Evolutionary conservation across 169 alveolate species (phyloP).

Genomic region (Plasmodium reichenowi): DNA sequence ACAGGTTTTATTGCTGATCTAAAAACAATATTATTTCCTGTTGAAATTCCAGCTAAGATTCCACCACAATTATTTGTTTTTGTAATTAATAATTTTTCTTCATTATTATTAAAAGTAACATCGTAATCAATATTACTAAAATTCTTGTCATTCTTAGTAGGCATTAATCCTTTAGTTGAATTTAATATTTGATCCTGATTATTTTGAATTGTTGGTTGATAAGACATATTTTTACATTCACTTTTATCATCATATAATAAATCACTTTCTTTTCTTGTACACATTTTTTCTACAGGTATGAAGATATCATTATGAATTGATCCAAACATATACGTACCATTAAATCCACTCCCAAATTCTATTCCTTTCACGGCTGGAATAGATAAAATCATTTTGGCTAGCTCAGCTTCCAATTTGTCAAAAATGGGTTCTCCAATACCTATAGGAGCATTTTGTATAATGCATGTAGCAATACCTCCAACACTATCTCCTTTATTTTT

Average conservation of each 20-base stretch:
- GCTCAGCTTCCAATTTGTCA: conserved; percentile 52
- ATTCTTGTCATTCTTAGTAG: not conserved
- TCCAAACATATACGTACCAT: conserved; percentile 41
- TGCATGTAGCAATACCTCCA: conserved; percentile 52
- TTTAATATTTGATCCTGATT: no score
- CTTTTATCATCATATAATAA: not conserved
- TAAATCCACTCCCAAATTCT: conserved; percentile 58
- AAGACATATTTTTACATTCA: not conserved
- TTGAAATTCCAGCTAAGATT: conserved; percentile 47
- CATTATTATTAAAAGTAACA: not conserved
- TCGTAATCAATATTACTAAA: not conserved
- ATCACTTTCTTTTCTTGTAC: not conserved
- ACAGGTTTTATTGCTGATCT: conserved; percentile 62
- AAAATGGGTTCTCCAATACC: conserved; percentile 60
- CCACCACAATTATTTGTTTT: conserved; percentile 54
- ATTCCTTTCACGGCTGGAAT: conserved; percentile 54
- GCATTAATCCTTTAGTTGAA: no score
- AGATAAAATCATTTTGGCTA: conserved; percentile 48
- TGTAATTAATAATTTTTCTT: conserved; percentile 10
- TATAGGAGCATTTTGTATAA: conserved; percentile 31
- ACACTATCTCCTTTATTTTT: conserved; percentile 34
- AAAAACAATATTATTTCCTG: conserved; percentile 44
- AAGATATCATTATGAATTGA: conserved; percentile 57
- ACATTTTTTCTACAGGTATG: not conserved
- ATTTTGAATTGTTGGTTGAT: no score